Base-by-base conservation (phyloP, 352 stramenopile species). In the Phytophthora pluvialis region DNA sequence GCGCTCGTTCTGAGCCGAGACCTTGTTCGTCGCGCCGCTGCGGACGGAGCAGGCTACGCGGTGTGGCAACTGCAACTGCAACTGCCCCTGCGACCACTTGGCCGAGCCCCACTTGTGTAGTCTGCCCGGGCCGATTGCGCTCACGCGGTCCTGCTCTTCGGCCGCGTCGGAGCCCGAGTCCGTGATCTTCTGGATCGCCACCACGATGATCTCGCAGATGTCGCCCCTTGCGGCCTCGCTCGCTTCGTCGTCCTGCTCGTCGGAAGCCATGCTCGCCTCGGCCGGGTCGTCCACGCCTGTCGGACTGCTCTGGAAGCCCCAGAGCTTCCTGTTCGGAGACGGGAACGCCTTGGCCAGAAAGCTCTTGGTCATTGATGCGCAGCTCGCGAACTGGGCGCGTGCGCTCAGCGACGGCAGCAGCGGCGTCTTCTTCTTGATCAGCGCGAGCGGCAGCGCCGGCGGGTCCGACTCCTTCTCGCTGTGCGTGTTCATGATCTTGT, bases 151-250 rank as follows among this genome's bases (percentile, higher is more conserved):
- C 43, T 60, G 43, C 31, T 66, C 45, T 25, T 63, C 38, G 1
- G n/a, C 32, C 21, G 40, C 18, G 21, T 50, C 25, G 29, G 16
- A 38, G 26, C 15, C 33, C 25, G 50, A 52, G n/a, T 64, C 45
- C 1, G 60, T 64, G 31, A 81, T 44, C 16, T 70, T 73, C 42
- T 75, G 70, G 18, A 81, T 70, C 9, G 73, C 73, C 21, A 81
- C 64, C 21, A 81, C 70, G 28, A 81, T 68, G 43, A 81, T 76
- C 61, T 81, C 73, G 60, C 47, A 52, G 46, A 81, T 64, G 11
- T 76, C 65, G 16, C 70, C 70, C 29, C 70, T 56, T 45, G 55
- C 60, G 12, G 29, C 21, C 21, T 21, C 21, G 21, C 21, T 21
- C 21, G 21, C 56, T 11, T 73, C 49, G 6, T 43, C 46, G 35